These are phyloP conservation scores for Metschnikowia cerradonensis DNA, from an alignment of 805 yeast species.

Conservation along the genomic window DNA sequence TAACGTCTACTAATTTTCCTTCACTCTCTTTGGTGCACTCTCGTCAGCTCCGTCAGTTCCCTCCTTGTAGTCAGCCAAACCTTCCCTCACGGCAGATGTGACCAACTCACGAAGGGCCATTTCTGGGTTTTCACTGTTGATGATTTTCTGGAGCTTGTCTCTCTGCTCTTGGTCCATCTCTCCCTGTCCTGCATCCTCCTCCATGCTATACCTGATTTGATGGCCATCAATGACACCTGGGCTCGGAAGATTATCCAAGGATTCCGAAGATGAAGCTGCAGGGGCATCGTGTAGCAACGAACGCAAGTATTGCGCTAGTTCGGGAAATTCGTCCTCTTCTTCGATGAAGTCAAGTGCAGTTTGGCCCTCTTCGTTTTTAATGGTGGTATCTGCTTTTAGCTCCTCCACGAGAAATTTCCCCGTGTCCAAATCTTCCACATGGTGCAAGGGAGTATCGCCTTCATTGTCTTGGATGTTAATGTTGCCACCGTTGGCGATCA, in stretches of 20 bases:
- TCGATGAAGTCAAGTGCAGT: constrained; percentile 71
- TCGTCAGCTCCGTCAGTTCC: constrained; percentile 26
- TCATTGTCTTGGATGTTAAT: constrained; percentile 79
- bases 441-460: constrained; percentile 95
- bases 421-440: constrained; percentile 64
- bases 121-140: constrained; percentile 79
- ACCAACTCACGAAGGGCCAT: constrained; percentile 68
- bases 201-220: constrained; percentile 55
- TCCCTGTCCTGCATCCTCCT: constrained; percentile 35
- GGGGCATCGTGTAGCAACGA: constrained; percentile 34
- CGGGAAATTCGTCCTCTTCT: constrained; percentile 85
- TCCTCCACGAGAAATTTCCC: constrained; percentile 68
- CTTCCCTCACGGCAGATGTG: constrained; percentile 59
- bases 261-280: constrained; percentile 11
- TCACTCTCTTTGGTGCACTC: constrained; percentile 33
- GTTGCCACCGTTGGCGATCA: constrained; percentile 66
- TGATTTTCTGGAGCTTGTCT: constrained; percentile 60
- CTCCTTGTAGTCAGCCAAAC: constrained; percentile 32
- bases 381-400: constrained; percentile 59
- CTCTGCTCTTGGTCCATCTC: constrained; percentile 55
- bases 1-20: background rate
- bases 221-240: constrained; percentile 44
- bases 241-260: constrained; percentile 27
- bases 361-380: constrained; percentile 68
- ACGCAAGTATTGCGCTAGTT: constrained; percentile 61